Evolutionary conservation across 495 filamentous ascomycete genomes (phyloP).

Genomic region (Neurospora sp.): DNA sequence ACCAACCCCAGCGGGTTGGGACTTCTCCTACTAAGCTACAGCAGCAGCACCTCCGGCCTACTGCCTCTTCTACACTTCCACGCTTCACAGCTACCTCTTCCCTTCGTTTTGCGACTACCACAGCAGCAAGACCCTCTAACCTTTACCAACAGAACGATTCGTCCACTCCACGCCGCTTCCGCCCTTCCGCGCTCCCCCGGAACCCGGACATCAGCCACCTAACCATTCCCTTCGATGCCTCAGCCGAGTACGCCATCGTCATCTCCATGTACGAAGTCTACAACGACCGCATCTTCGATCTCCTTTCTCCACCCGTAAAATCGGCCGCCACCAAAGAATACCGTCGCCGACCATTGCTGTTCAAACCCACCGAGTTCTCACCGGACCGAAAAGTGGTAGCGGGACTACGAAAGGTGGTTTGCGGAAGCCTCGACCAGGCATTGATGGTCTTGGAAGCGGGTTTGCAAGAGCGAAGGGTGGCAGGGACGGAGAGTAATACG

Average conservation of each 20-base stretch:
- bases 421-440: constrained; percentile 75
- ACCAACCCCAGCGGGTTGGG: neutral
- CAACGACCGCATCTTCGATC: constrained; percentile 95
- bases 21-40: neutral
- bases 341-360: constrained; percentile 64
- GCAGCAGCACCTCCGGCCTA: neutral
- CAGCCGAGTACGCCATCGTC: constrained; percentile 77
- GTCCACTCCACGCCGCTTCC: constrained; percentile 36
- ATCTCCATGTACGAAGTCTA: constrained; percentile 99
- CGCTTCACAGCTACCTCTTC: neutral
- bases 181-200: constrained; percentile 56
- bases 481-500: constrained; percentile 82
- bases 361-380: constrained; percentile 78
- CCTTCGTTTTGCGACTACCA: neutral
- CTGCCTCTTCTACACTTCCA: neutral
- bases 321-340: constrained; percentile 51
- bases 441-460: constrained; percentile 86
- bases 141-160: constrained; percentile 31
- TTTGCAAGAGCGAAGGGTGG: constrained; percentile 75
- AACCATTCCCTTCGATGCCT: constrained; percentile 53
- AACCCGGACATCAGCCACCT: constrained; percentile 67
- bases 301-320: constrained; percentile 52
- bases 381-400: constrained; percentile 86
- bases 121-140: neutral
- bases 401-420: constrained; percentile 82